Percentiles rank a stretch among this genome's conserved stretches.
These are phyloP conservation scores for Colletotrichum chrysophilum DNA, from an alignment of 2,329 filamentous ascomycete species.

Conservation along the genomic window DNA sequence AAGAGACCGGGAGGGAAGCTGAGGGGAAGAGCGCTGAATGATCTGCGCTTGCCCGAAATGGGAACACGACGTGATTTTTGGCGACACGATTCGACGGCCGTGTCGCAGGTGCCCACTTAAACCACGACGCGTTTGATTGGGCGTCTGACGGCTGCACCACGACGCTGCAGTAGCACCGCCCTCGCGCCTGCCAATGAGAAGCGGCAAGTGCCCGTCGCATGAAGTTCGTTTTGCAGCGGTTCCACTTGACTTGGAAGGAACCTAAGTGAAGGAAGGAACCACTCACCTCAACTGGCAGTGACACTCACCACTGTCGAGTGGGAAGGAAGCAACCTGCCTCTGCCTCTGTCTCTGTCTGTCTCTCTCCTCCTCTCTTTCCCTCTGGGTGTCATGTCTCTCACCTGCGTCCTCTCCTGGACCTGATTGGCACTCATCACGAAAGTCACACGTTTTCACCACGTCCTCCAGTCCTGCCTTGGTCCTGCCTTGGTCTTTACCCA, in stretches of 20 bases:
- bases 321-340: not conserved
- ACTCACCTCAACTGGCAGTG: not conserved
- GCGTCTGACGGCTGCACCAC: not conserved
- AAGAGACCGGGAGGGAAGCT: not conserved
- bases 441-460: constrained; percentile 13
- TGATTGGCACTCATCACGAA: constrained; percentile 2
- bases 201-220: not conserved
- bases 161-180: constrained; percentile 12
- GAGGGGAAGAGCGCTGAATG: not conserved
- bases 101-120: not conserved
- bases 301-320: not conserved
- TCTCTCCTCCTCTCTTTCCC: not conserved
- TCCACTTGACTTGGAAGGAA: not conserved
- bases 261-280: not conserved
- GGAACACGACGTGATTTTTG: not conserved
- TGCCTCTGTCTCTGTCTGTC: not conserved
- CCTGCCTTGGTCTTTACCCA: not conserved
- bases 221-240: not conserved
- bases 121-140: constrained; percentile 13
- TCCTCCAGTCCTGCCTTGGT: not conserved
- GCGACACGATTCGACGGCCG: not conserved
- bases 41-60: not conserved
- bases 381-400: not conserved
- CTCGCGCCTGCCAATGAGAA: not conserved
- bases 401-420: not conserved